These are phyloP conservation scores for Talaromyces sp. DNA, from an alignment of 2,329 filamentous ascomycete species.

Conservation along the genomic window DNA sequence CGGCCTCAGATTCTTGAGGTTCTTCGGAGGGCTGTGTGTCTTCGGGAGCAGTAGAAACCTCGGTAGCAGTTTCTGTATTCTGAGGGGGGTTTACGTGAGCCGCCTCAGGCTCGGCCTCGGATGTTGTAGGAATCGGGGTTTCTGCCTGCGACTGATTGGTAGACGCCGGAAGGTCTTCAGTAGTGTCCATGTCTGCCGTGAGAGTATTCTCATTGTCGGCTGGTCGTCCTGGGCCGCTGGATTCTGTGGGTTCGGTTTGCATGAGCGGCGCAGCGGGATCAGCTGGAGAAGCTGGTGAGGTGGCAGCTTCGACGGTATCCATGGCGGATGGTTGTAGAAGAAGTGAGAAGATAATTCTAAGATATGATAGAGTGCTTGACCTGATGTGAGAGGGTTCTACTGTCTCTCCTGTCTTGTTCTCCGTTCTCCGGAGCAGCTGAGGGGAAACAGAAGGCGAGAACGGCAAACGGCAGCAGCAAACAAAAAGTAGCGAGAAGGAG, in stretches of 20 bases:
- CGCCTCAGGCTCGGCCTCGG: background rate
- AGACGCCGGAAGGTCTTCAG: conserved; percentile 11
- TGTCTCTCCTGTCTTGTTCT: background rate
- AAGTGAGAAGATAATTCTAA: background rate
- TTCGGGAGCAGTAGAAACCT: background rate
- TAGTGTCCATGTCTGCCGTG: conserved; percentile 15
- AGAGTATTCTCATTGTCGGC: background rate
- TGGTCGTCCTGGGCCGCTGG: conserved; percentile 1
- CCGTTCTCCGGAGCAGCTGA: background rate
- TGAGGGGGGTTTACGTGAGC: background rate
- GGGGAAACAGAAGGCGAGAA: background rate
- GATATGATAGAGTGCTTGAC: too few species aligned
- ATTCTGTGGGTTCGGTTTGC: background rate
- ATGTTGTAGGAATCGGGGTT: background rate
- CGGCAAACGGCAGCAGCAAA: background rate
- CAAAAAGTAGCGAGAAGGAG: background rate
- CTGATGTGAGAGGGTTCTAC: background rate
- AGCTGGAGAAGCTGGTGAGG: conserved; percentile 4
- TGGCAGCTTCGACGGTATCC: conserved; percentile 1
- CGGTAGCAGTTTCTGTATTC: background rate
- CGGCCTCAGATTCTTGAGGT: background rate
- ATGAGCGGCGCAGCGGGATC: background rate
- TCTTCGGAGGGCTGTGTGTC: conserved; percentile 4
- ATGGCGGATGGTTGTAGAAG: background rate
- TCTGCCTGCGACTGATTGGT: background rate